Base-by-base conservation (phyloP, 2,329 filamentous ascomycete genomes). In the Colletotrichum australisinense region DNA sequence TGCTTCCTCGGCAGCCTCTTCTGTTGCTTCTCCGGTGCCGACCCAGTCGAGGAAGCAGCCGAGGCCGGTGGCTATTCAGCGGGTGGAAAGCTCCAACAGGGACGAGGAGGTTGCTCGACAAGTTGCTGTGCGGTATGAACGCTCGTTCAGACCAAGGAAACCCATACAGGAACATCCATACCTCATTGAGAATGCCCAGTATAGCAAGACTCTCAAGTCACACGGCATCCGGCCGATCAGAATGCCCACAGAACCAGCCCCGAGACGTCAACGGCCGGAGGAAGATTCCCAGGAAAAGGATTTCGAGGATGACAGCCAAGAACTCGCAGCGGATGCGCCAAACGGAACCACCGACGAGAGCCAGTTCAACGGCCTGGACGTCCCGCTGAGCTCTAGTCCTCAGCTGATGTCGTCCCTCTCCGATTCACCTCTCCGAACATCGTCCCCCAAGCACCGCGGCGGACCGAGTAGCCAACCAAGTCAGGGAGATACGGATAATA, bases 151-250 rank as follows among this genome's bases (percentile, higher is more conserved):
- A 7, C 88, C 88, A 1, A 85, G 89, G 24, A 91, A 91, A 73
- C 89, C 89, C 1, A 91, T 91, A 7, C 89, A 91, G 77, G 84
- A 91, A 76, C 88, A 90, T 57, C 89, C 89, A 4, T 91, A 91
- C 74, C 80, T 88, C 6, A 81, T 91, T 4, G 89, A 91, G 74
- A 88, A 85, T 77, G 88, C 85, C 0, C 85, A 87, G 32, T 91
- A 90, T 78, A 87, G 85, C 67, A 87, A 81, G 3, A 80, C 85
- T 24, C 85, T 90, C 76, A 88, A 87, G 76, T 85, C 86, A 4
- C 88, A 89, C 69, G 89, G 89, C 28, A 79, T 91, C 32, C 86
- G 85, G 65, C 89, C 89, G 0, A 77, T 91, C 42, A 84, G 84
- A 66, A 80, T 89, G 53, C 78, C 80, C 26, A 78, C 81, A 32